phyloP scores from a whole-genome alignment of 257 asterid genomes.

The Rubia yunnanensis region DNA sequence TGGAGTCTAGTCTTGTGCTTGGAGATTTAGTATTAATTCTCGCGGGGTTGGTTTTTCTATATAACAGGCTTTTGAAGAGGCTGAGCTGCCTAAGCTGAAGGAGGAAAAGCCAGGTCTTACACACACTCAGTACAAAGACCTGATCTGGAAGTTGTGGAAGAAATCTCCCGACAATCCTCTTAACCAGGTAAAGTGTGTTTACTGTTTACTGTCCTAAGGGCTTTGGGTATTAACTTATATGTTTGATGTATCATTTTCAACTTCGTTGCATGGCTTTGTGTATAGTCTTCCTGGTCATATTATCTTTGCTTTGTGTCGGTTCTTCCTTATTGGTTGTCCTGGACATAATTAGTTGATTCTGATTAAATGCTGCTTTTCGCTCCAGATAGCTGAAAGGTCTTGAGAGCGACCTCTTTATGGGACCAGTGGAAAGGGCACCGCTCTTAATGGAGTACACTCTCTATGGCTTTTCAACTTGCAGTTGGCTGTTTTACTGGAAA shows the following conservation, averaged over 20 bases:
- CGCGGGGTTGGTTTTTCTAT: neutral
- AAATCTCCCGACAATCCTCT: constrained; percentile 91
- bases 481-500: neutral
- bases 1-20: neutral
- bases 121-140: constrained; percentile 48
- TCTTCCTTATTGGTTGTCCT: neutral
- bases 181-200: constrained; percentile 47
- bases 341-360: neutral
- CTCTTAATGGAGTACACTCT: neutral
- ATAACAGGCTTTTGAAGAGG: constrained; percentile 26
- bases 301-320: neutral
- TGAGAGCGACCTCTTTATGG: constrained; percentile 8
- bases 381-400: constrained; percentile 23
- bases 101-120: constrained; percentile 45
- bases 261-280: neutral
- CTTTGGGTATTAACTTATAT: neutral
- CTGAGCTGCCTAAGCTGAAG: constrained; percentile 28
- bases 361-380: neutral
- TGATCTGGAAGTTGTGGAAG: constrained; percentile 98
- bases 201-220: neutral
- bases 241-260: too few species aligned
- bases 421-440: neutral
- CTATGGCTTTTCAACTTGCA: neutral
- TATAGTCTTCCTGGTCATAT: neutral
- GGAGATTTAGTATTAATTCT: neutral